Conservation (phyloP, 225 moss, liverwort and hornwort genomes). For the Antitrichia curtipendula region DNA sequence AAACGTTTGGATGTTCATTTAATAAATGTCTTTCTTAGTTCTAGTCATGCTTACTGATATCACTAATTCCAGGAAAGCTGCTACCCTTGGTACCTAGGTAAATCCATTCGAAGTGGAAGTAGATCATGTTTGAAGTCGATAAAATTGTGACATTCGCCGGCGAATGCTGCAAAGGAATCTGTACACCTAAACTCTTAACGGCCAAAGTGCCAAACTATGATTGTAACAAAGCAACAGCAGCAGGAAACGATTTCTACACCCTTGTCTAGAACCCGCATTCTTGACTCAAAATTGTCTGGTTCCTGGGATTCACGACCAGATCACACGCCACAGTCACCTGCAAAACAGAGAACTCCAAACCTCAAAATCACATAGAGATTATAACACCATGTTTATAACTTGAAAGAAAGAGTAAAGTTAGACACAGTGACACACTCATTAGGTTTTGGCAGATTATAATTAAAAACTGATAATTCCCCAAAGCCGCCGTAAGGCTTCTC, state of each 20-base stretch:
- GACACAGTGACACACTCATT: neutral
- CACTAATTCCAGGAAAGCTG: neutral
- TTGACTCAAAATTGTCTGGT: slow-evolving; percentile 42
- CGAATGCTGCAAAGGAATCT: neutral
- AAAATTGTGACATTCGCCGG: neutral
- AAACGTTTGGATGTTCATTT: neutral
- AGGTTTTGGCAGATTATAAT: neutral
- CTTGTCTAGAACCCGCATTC: slow-evolving; percentile 33
- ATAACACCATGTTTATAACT: neutral
- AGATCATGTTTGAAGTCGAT: neutral
- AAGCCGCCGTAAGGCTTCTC: neutral
- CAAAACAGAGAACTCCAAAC: neutral
- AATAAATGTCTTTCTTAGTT: neutral
- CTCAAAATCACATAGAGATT: neutral
- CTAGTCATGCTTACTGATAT: neutral
- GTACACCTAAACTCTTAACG: neutral
- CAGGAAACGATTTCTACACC: neutral
- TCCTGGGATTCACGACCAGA: slow-evolving; percentile 53
- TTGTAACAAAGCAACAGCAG: neutral
- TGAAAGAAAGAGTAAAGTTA: neutral
- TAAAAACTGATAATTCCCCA: neutral
- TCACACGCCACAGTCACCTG: slow-evolving; percentile 63
- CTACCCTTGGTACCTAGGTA: neutral
- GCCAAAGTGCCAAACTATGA: neutral
- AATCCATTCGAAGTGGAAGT: neutral